Percentiles rank a stretch among this genome's conserved stretches.
These are phyloP conservation scores for Symbiodinium pilosum DNA, from an alignment of 73 alveolate genomes.

Conservation along the genomic window DNA sequence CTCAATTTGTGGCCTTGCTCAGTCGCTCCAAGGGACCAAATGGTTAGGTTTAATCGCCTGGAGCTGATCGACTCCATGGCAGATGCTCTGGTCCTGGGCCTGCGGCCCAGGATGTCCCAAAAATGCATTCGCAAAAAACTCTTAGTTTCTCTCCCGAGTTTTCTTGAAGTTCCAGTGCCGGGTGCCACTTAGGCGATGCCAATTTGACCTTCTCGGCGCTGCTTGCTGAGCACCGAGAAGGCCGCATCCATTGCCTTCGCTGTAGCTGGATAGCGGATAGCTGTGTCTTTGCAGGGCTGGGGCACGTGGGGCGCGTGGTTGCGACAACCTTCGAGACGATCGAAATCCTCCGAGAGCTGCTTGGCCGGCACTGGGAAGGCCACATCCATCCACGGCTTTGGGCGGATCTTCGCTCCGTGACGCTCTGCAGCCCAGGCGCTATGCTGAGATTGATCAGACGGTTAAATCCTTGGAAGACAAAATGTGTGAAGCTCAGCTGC, in stretches of 20 bases:
- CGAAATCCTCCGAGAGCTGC: neutral
- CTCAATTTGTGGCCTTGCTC: neutral
- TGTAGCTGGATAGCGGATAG: no score
- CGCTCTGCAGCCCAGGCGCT: neutral
- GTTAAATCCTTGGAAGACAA: conserved; percentile 11
- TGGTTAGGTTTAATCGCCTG: conserved; percentile 47
- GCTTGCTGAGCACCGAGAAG: conserved; percentile 84
- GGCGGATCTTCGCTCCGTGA: no score
- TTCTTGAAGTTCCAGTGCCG: no score
- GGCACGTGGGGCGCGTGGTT: conserved; percentile 34
- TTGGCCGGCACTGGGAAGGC: neutral
- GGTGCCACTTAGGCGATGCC: conserved; percentile 49
- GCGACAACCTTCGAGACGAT: conserved; percentile 30
- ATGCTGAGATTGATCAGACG: conserved; percentile 30
- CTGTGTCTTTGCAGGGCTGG: neutral
- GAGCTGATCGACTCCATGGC: conserved; percentile 93
- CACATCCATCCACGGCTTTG: no score
- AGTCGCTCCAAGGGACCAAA: neutral
- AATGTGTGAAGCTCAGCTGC: neutral
- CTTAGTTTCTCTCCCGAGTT: no score
- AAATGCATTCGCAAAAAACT: no score
- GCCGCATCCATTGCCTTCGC: neutral
- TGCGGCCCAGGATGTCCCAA: neutral
- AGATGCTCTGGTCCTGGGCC: conserved; percentile 76
- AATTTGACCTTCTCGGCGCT: conserved; percentile 74